A percentile compares a stretch with the other conserved stretches of the same genome.
Evolutionary conservation across 306 rosid species (phyloP).

Genomic region (Carpinus fangiana): DNA sequence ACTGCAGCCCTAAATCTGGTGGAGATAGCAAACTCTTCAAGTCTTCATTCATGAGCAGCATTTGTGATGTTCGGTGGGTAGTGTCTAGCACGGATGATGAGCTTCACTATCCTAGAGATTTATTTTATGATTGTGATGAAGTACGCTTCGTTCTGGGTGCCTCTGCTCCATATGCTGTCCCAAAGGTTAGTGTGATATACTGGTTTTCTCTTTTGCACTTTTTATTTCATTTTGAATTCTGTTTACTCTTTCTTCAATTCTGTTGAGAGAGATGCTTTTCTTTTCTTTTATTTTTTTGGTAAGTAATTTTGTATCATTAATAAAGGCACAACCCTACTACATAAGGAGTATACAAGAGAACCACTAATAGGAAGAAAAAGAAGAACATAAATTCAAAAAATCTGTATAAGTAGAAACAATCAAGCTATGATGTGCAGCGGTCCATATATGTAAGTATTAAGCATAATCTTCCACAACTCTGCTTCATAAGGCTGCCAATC

Average conservation of each 20-base stretch:
- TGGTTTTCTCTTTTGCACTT: not conserved
- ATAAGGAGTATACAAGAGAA: too few relatives aligned
- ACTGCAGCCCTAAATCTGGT: conserved; percentile 44
- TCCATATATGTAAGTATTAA: too few relatives aligned
- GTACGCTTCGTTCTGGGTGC: conserved; percentile 70
- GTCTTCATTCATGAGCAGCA: conserved; percentile 64
- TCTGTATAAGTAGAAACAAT: too few relatives aligned
- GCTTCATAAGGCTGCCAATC: not conserved
- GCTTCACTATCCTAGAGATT: conserved; percentile 79
- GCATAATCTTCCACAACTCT: too few relatives aligned
- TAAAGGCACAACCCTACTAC: too few relatives aligned
- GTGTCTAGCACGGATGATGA: conserved; percentile 59
- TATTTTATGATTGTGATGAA: conserved; percentile 71
- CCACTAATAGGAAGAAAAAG: too few relatives aligned
- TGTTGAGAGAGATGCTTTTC: not conserved
- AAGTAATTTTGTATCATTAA: too few relatives aligned
- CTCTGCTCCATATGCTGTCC: conserved; percentile 78
- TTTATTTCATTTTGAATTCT: not conserved
- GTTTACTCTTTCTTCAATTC: not conserved
- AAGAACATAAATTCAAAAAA: too few relatives aligned
- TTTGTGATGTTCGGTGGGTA: conserved; percentile 73
- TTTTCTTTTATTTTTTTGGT: too few relatives aligned
- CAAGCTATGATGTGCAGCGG: too few relatives aligned
- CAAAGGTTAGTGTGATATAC: conserved; percentile 66
- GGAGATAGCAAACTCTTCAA: conserved; percentile 53